These are phyloP conservation scores for Daldinia loculata DNA, from an alignment of 495 filamentous ascomycete genomes.

Conservation along the genomic window DNA sequence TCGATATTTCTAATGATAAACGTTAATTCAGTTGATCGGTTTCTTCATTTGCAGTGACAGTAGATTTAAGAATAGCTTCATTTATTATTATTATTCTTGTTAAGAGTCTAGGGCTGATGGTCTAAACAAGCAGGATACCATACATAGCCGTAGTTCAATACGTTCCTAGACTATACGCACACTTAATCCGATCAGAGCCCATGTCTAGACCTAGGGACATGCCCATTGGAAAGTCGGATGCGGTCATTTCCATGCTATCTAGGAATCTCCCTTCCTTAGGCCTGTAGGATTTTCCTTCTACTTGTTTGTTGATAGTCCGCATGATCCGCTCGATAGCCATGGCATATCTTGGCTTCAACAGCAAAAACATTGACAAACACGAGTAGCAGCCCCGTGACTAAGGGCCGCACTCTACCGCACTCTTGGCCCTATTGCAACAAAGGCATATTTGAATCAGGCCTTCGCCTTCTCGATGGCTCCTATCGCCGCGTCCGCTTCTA, in stretches of 20 bases:
- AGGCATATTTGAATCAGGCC: neutral
- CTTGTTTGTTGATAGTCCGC: neutral
- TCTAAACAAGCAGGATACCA: neutral
- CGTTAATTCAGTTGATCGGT: slow-evolving; percentile 8
- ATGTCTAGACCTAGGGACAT: neutral
- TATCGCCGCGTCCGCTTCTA: neutral
- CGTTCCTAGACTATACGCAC: neutral
- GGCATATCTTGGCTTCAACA: neutral
- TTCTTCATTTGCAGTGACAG: neutral
- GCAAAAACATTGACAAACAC: neutral
- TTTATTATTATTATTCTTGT: neutral
- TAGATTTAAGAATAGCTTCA: neutral
- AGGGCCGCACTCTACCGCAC: neutral
- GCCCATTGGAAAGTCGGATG: neutral
- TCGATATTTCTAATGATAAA: slow-evolving; percentile 25
- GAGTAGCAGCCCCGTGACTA: neutral
- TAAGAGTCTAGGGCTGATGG: neutral
- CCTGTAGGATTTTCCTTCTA: neutral
- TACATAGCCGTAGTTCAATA: neutral
- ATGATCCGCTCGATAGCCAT: neutral
- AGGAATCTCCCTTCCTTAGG: neutral
- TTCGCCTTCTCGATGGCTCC: too few relatives aligned
- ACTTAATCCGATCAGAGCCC: neutral
- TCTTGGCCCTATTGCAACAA: neutral
- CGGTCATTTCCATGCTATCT: neutral